A percentile compares a stretch with the other conserved stretches of the same genome.
Conservation (phyloP, 495 filamentous ascomycete genomes). For the Aspergillus leporis region DNA sequence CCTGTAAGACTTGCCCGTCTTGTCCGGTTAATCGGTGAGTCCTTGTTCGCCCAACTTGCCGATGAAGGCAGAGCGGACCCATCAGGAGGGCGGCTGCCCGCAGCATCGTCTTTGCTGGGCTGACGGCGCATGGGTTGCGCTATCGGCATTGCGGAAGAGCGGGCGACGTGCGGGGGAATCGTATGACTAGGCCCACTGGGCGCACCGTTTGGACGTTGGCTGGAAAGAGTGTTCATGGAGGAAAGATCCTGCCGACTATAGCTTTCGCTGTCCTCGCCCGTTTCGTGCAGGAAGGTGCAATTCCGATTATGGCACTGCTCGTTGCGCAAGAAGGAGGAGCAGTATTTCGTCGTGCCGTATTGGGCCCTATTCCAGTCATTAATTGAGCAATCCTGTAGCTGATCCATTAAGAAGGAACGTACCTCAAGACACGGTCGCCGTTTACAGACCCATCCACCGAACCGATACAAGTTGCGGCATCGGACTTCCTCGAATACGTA, state of each 20-base stretch:
- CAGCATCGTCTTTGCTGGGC: slow-evolving; percentile 72
- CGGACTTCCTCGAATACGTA: slow-evolving; percentile 84
- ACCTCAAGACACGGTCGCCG: slow-evolving; percentile 78
- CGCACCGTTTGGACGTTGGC: slow-evolving; percentile 59
- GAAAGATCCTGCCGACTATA: slow-evolving; percentile 94
- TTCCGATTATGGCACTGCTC: slow-evolving; percentile 91
- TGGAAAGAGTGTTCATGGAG: slow-evolving; percentile 85
- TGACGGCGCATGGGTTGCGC: slow-evolving; percentile 73
- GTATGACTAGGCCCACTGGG: slow-evolving; percentile 26
- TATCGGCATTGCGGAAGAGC: slow-evolving; percentile 45
- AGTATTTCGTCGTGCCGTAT: slow-evolving; percentile 98
- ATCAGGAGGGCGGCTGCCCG: slow-evolving; percentile 59
- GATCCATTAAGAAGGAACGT: slow-evolving; percentile 17
- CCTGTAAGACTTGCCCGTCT: slow-evolving; percentile 73
- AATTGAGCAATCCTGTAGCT: background rate
- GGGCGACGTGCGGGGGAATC: slow-evolving; percentile 25
- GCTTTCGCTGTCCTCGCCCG: slow-evolving; percentile 94
- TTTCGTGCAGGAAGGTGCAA: slow-evolving; percentile 97
- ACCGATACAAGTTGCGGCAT: slow-evolving; percentile 84
- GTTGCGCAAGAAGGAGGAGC: slow-evolving; percentile 91
- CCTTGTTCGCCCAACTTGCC: slow-evolving; percentile 88
- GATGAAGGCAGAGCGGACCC: slow-evolving; percentile 86
- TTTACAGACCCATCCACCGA: slow-evolving; percentile 92
- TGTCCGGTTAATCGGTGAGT: slow-evolving; percentile 64
- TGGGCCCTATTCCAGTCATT: slow-evolving; percentile 66